phyloP scores from a whole-genome alignment of 495 filamentous ascomycete species.

The Penicillium tannophilum region DNA sequence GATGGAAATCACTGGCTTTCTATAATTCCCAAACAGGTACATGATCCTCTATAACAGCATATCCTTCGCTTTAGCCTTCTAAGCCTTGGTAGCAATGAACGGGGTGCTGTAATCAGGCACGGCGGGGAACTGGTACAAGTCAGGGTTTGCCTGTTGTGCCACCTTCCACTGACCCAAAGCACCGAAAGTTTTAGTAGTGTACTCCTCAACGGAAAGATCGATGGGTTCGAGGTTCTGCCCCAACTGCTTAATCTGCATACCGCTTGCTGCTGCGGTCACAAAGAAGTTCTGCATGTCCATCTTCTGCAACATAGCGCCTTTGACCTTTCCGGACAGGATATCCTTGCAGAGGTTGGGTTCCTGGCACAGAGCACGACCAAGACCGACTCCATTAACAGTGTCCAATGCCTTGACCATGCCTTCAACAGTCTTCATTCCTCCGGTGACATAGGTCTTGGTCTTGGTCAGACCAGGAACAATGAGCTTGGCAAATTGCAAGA shows the following conservation, averaged over 20 bases:
- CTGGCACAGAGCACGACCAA: conserved; percentile 55
- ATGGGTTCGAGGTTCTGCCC: conserved; percentile 17
- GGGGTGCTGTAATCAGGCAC: conserved; percentile 1
- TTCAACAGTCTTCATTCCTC: conserved; percentile 60
- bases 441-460: conserved; percentile 62
- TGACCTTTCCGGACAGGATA: conserved; percentile 48
- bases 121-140: conserved; percentile 8
- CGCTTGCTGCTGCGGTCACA: conserved; percentile 44
- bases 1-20: too few relatives aligned
- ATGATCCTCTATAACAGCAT: too few relatives aligned
- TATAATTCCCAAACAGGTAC: too few relatives aligned
- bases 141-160: conserved; percentile 2
- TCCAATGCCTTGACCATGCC: conserved; percentile 62
- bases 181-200: conserved; percentile 11
- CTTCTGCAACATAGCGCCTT: conserved; percentile 46
- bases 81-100: neutral
- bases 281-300: conserved; percentile 51
- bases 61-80: neutral
- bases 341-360: conserved; percentile 53
- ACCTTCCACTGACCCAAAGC: conserved; percentile 9
- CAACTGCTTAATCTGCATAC: conserved; percentile 19
- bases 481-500: conserved; percentile 64
- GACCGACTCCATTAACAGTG: conserved; percentile 58
- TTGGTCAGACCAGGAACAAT: conserved; percentile 56
- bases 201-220: conserved; percentile 15